A percentile compares a stretch with the other conserved stretches of the same genome.
These are phyloP conservation scores for Tylopilus sp. DNA, from an alignment of 768 basidiomycete genomes.

Conservation along the genomic window DNA sequence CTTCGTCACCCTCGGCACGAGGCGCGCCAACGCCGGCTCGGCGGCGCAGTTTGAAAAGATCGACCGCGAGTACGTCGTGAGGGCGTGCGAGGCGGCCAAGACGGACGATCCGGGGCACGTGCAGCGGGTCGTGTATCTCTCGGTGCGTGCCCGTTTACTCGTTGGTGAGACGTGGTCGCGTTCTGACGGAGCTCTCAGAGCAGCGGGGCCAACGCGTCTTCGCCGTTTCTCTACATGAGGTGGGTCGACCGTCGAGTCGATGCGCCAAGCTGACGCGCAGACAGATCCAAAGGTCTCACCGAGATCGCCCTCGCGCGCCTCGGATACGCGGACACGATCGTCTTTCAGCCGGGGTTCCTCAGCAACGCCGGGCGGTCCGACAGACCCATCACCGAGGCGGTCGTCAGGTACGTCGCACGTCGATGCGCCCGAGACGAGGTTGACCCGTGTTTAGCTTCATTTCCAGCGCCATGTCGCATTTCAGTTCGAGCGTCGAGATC, in stretches of 20 bases:
- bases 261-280: too few relatives aligned
- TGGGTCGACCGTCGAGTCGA: too few relatives aligned
- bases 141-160: too few relatives aligned
- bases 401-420: conserved; percentile 44
- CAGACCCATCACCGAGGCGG: conserved; percentile 37
- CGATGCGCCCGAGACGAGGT: too few relatives aligned
- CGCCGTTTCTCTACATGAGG: conserved; percentile 52
- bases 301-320: conserved; percentile 63
- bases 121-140: conserved; percentile 70
- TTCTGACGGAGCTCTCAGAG: too few relatives aligned
- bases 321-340: conserved; percentile 67
- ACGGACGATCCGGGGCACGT: conserved; percentile 38
- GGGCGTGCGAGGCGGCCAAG: conserved; percentile 65
- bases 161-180: too few relatives aligned
- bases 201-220: conserved; percentile 44
- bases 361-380: conserved; percentile 45
- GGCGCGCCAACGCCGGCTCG: conserved; percentile 55
- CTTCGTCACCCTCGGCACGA: conserved; percentile 73
- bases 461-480: conserved; percentile 33
- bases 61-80: conserved; percentile 78
- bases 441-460: too few relatives aligned
- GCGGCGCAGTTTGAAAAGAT: conserved; percentile 70
- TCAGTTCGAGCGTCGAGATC: conserved; percentile 42
- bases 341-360: conserved; percentile 64
- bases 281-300: conserved; percentile 72